Conservation (phyloP, 2,329 filamentous ascomycete species). For the Scytalidium sp. region DNA sequence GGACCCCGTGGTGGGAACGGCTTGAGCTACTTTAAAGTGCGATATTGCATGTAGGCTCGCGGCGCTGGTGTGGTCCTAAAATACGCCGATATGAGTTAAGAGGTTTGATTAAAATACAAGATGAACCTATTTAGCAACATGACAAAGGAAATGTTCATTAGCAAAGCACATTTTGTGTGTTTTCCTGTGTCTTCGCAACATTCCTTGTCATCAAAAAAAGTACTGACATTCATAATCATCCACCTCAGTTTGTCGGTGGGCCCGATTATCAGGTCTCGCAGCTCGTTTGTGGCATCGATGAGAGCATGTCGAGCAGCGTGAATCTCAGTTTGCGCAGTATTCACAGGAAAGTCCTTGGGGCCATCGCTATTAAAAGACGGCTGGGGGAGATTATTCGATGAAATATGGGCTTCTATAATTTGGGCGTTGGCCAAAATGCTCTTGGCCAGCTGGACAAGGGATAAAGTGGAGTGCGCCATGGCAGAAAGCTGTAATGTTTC, state of each 20-base stretch:
- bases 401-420: slow-evolving; percentile 8
- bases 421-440: slow-evolving; percentile 4
- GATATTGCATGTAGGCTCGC: slow-evolving; percentile 3
- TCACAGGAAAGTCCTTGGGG: not conserved
- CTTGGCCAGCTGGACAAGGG: not conserved
- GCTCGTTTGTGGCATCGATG: slow-evolving; percentile 15
- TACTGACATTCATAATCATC: not conserved
- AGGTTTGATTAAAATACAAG: no score
- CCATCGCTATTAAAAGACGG: slow-evolving; percentile 11
- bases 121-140: no score
- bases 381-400: not conserved
- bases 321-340: slow-evolving; percentile 1
- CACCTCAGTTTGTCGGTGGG: slow-evolving; percentile 2
- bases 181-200: no score
- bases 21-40: not conserved
- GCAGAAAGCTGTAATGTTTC: no score
- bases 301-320: slow-evolving; percentile 7
- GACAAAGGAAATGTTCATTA: no score
- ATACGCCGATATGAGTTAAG: not conserved
- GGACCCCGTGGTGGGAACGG: slow-evolving; percentile 20
- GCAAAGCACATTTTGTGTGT: no score
- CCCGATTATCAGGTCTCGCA: slow-evolving; percentile 15
- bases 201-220: no score
- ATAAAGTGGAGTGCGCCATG: not conserved
- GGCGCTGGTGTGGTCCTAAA: not conserved